phyloP scores from a whole-genome alignment of 2,329 filamentous ascomycete species.

The Colletotrichum aenigma region DNA sequence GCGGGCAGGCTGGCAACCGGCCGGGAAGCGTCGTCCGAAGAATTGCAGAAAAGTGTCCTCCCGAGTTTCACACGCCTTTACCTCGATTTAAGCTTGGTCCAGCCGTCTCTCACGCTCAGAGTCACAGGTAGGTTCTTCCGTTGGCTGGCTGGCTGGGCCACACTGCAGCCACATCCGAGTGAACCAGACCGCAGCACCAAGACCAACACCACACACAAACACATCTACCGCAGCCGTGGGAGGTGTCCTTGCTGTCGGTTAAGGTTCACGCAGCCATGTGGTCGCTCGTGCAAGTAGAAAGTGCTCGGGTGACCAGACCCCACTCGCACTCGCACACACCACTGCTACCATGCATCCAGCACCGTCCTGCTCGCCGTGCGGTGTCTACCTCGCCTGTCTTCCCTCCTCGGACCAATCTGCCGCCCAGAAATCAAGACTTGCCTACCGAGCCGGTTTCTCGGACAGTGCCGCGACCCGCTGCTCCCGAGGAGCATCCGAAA shows the following conservation, averaged over 20 bases:
- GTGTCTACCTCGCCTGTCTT: background rate
- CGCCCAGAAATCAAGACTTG: background rate
- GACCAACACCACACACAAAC: background rate
- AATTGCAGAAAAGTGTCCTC: background rate
- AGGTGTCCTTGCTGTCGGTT: background rate
- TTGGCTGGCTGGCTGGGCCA: background rate
- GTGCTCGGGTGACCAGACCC: slow-evolving; percentile 6
- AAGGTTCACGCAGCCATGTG: background rate
- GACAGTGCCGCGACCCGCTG: slow-evolving; percentile 3
- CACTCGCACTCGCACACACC: background rate
- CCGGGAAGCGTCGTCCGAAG: background rate
- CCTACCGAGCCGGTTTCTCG: slow-evolving; percentile 6
- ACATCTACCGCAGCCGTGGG: background rate
- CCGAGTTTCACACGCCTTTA: slow-evolving; percentile 5
- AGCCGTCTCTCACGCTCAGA: slow-evolving; percentile 13
- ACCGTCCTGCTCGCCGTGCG: background rate
- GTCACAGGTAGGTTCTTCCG: slow-evolving; percentile 1
- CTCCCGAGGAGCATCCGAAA: background rate
- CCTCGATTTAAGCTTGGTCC: slow-evolving; percentile 14
- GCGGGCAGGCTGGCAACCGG: background rate
- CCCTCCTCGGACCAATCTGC: background rate
- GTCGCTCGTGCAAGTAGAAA: background rate
- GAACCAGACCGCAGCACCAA: background rate
- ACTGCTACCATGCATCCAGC: background rate
- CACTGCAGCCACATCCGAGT: background rate